Conservation (phyloP, 2,329 filamentous ascomycete species). For the Daldinia sp. region DNA sequence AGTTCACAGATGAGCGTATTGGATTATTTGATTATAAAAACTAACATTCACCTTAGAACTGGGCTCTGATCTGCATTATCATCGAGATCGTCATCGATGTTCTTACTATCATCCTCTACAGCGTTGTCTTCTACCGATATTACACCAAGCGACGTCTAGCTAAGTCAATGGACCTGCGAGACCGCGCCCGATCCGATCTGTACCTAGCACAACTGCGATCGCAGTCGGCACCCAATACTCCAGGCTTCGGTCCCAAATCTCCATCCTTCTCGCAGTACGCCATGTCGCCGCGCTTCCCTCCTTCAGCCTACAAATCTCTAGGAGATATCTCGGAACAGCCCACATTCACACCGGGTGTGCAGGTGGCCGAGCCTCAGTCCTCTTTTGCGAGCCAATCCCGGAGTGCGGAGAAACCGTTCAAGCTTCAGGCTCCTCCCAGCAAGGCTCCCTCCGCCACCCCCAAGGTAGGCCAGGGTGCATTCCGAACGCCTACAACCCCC, state of each 20-base stretch:
- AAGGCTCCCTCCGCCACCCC: slow-evolving; percentile 84
- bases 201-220: slow-evolving; percentile 88
- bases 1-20: slow-evolving; percentile 46
- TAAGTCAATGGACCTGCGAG: slow-evolving; percentile 96
- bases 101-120: slow-evolving; percentile 92
- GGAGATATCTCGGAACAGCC: slow-evolving; percentile 58
- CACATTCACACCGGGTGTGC: slow-evolving; percentile 65
- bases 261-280: slow-evolving; percentile 67
- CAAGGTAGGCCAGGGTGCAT: slow-evolving; percentile 71
- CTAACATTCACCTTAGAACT: slow-evolving; percentile 74
- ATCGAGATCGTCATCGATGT: slow-evolving; percentile 95
- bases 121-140: slow-evolving; percentile 95
- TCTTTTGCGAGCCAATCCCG: slow-evolving; percentile 61
- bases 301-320: slow-evolving; percentile 66
- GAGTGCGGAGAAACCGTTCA: slow-evolving; percentile 72
- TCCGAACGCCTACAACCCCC: slow-evolving; percentile 63
- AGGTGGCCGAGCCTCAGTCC: slow-evolving; percentile 71
- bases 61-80: slow-evolving; percentile 94
- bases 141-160: slow-evolving; percentile 95
- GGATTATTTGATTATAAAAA: neutral
- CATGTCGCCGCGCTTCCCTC: slow-evolving; percentile 72
- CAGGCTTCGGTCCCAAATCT: slow-evolving; percentile 81
- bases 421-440: slow-evolving; percentile 85
- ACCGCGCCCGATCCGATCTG: slow-evolving; percentile 92
- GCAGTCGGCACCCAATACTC: slow-evolving; percentile 95